These are phyloP conservation scores for Zygosaccharomyces sapae DNA, from an alignment of 1,139 yeast genomes.

Conservation along the genomic window DNA sequence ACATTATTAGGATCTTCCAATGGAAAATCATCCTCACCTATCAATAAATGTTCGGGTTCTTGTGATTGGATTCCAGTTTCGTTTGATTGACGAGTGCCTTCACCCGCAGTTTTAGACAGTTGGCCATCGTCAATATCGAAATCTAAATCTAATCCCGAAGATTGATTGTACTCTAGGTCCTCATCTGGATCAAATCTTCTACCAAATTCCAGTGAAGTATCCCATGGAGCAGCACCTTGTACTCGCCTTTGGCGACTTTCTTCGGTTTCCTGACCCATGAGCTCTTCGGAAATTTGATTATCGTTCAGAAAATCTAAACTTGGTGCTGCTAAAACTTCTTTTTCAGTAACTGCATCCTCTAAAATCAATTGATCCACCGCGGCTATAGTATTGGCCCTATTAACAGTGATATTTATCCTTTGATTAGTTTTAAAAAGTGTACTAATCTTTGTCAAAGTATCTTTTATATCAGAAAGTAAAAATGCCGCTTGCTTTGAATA, in stretches of 20 bases:
- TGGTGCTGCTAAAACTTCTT: slow-evolving; percentile 65
- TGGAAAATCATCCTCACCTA: slow-evolving; percentile 19
- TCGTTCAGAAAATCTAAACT: slow-evolving; percentile 47
- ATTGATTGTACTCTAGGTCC: slow-evolving; percentile 22
- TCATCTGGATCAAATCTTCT: slow-evolving; percentile 41
- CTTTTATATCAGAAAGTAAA: slow-evolving; percentile 78
- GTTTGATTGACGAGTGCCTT: slow-evolving; percentile 58
- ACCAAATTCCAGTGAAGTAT: slow-evolving; percentile 34
- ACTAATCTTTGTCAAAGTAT: slow-evolving; percentile 68
- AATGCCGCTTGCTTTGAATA: slow-evolving; percentile 84
- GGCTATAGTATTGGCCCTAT: slow-evolving; percentile 49
- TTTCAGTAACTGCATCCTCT: slow-evolving; percentile 74
- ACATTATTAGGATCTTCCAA: slow-evolving; percentile 26
- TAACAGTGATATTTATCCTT: slow-evolving; percentile 35
- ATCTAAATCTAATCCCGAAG: slow-evolving; percentile 34
- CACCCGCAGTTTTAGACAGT: slow-evolving; percentile 43
- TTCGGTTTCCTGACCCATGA: slow-evolving; percentile 24
- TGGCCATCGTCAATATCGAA: slow-evolving; percentile 27
- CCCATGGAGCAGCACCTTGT: slow-evolving; percentile 35
- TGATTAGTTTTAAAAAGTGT: slow-evolving; percentile 58
- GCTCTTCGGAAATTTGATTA: slow-evolving; percentile 16
- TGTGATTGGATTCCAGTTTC: too few relatives aligned
- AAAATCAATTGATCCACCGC: slow-evolving; percentile 56
- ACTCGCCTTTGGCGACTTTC: slow-evolving; percentile 24
- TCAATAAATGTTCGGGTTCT: slow-evolving; percentile 11